Conservation (phyloP, 1,284 basidiomycete genomes). For the Apiotrichum siamense region DNA sequence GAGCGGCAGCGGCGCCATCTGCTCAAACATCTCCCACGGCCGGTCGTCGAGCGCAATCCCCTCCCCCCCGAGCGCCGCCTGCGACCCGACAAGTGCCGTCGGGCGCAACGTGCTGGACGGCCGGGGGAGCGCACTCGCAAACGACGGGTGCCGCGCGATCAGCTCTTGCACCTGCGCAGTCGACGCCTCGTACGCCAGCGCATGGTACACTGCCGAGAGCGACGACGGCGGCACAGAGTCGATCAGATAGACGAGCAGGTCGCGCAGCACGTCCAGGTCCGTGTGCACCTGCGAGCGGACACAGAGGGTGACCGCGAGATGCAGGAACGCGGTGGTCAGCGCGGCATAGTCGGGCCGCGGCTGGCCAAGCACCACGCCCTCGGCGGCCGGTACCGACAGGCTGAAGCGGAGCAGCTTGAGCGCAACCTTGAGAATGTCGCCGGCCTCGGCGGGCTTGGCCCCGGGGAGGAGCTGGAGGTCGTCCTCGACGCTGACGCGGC, state of each 20-base stretch:
- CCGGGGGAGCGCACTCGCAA: conserved; percentile 26
- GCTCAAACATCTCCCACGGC: conserved; percentile 44
- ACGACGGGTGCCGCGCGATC: conserved; percentile 11
- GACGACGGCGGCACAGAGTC: conserved; percentile 10
- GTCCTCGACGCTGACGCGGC: conserved; percentile 24
- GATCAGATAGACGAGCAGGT: conserved; percentile 27
- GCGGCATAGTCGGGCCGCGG: conserved; percentile 37
- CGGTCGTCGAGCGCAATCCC: conserved; percentile 36
- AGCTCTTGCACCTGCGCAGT: conserved; percentile 20
- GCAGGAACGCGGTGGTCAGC: conserved; percentile 28
- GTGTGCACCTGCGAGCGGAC: conserved; percentile 7
- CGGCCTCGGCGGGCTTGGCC: conserved; percentile 26
- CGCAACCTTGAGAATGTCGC: conserved; percentile 24
- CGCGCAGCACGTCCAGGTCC: conserved; percentile 17
- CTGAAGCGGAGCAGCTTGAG: conserved; percentile 32
- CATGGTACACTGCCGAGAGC: conserved; percentile 11
- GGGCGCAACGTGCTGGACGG: conserved; percentile 23
- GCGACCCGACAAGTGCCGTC: conserved; percentile 23
- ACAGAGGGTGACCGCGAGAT: conserved; percentile 18
- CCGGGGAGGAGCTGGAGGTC: conserved; percentile 25
- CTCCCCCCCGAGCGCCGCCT: conserved; percentile 11
- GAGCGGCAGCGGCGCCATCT: conserved; percentile 21
- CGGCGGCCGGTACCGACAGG: conserved; percentile 23
- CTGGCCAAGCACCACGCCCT: conserved; percentile 14
- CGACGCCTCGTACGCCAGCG: conserved; percentile 28